A percentile compares a stretch with the other conserved stretches of the same genome.
phyloP scores from a whole-genome alignment of 2,329 filamentous ascomycete species.

The Fusarium neocosmosporiellum region DNA sequence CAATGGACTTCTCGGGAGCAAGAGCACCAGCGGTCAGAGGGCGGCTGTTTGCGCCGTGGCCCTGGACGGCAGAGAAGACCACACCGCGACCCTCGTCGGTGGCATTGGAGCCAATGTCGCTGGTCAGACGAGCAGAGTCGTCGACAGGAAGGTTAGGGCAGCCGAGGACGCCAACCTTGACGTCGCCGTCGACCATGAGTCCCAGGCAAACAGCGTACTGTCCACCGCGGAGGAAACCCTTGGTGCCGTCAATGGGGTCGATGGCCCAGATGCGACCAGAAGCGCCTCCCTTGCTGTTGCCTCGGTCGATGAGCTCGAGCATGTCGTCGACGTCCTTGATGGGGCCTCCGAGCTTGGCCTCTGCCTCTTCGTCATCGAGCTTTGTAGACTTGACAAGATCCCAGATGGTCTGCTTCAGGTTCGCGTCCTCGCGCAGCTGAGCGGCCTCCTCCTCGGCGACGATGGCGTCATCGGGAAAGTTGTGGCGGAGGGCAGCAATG shows the following conservation, averaged over 20 bases:
- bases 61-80: slow-evolving; percentile 85
- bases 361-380: slow-evolving; percentile 67
- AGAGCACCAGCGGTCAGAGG: slow-evolving; percentile 69
- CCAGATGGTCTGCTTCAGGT: slow-evolving; percentile 80
- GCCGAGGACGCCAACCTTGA: slow-evolving; percentile 93
- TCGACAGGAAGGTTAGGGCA: slow-evolving; percentile 95
- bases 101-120: slow-evolving; percentile 79
- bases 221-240: slow-evolving; percentile 94
- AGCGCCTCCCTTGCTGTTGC: slow-evolving; percentile 76
- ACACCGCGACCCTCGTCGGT: slow-evolving; percentile 84
- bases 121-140: slow-evolving; percentile 69
- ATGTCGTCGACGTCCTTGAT: slow-evolving; percentile 73
- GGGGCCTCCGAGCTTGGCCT: slow-evolving; percentile 77
- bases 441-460: slow-evolving; percentile 95
- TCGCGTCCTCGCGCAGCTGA: slow-evolving; percentile 76
- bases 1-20: slow-evolving; percentile 70
- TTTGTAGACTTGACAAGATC: slow-evolving; percentile 79
- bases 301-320: slow-evolving; percentile 74
- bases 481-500: slow-evolving; percentile 87
- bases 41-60: slow-evolving; percentile 83
- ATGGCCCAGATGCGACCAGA: slow-evolving; percentile 92
- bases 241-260: slow-evolving; percentile 97
- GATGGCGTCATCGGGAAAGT: slow-evolving; percentile 91
- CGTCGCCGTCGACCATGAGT: slow-evolving; percentile 91
- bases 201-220: slow-evolving; percentile 97